These are phyloP conservation scores for Colletotrichum lindemuthianum DNA, from an alignment of 2,329 filamentous ascomycete genomes.

Conservation along the genomic window DNA sequence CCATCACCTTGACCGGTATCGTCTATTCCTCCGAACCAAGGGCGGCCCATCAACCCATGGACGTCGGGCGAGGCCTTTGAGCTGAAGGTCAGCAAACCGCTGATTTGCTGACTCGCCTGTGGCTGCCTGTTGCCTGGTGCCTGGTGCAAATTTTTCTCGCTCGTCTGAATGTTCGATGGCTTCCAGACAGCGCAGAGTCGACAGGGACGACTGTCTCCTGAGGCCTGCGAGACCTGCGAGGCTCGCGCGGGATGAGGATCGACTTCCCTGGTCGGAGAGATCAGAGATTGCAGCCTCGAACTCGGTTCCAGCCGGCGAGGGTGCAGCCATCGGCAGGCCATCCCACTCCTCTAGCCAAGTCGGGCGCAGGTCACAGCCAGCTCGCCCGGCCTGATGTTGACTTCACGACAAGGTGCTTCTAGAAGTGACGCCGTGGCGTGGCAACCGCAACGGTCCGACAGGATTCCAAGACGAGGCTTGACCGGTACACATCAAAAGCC, in stretches of 20 bases:
- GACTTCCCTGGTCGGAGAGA: neutral
- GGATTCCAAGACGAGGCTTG: too few relatives aligned
- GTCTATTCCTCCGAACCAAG: conserved; percentile 7
- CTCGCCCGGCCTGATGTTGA: neutral
- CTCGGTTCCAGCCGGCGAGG: conserved; percentile 17
- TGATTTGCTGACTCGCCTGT: conserved; percentile 10
- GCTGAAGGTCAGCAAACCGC: conserved; percentile 1
- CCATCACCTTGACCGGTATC: conserved; percentile 10
- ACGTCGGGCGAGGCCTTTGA: neutral
- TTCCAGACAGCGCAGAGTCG: too few relatives aligned
- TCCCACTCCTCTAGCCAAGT: neutral
- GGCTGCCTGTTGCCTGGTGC: neutral
- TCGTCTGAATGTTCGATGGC: neutral
- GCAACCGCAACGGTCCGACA: too few relatives aligned
- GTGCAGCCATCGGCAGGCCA: conserved; percentile 1
- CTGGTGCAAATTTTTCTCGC: neutral
- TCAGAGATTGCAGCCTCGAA: conserved; percentile 3
- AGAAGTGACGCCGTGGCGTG: too few relatives aligned
- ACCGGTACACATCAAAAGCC: neutral
- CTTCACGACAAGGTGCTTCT: neutral
- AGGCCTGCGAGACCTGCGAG: neutral
- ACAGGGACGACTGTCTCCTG: neutral
- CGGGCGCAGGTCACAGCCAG: neutral
- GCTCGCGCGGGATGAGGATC: conserved; percentile 22
- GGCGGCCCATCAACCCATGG: neutral